These are phyloP conservation scores for Rhodotorula glutinis DNA, from an alignment of 1,284 basidiomycete species.

Conservation along the genomic window DNA sequence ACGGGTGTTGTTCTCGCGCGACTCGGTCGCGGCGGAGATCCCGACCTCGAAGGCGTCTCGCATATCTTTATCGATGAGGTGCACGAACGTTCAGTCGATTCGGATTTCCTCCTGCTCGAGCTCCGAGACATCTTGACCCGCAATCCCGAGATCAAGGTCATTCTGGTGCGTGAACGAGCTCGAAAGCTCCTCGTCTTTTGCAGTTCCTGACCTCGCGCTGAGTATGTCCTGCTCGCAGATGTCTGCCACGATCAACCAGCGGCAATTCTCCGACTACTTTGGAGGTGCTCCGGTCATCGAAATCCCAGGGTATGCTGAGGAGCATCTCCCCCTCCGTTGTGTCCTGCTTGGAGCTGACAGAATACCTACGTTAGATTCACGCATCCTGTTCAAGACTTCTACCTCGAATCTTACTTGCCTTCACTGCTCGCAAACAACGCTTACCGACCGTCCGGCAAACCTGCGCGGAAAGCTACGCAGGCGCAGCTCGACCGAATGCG, in stretches of 20 bases:
- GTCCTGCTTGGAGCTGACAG: too few species aligned
- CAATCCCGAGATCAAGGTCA: slow-evolving; percentile 73
- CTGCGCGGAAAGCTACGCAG: slow-evolving; percentile 55
- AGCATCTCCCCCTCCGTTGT: too few species aligned
- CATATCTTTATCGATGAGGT: slow-evolving; percentile 90
- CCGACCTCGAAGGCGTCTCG: slow-evolving; percentile 66
- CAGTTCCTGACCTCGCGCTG: slow-evolving; percentile 20
- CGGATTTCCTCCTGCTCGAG: slow-evolving; percentile 85
- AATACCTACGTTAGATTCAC: slow-evolving; percentile 52
- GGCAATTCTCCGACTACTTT: slow-evolving; percentile 77
- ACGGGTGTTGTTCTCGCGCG: slow-evolving; percentile 85
- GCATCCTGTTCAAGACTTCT: slow-evolving; percentile 72
- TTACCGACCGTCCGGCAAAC: slow-evolving; percentile 50
- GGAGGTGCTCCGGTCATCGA: slow-evolving; percentile 71
- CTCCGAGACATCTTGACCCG: slow-evolving; percentile 67
- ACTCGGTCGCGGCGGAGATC: slow-evolving; percentile 64
- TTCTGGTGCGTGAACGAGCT: slow-evolving; percentile 52
- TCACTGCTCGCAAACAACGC: slow-evolving; percentile 49
- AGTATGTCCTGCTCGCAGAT: slow-evolving; percentile 30
- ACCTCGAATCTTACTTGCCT: slow-evolving; percentile 74
- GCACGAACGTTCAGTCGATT: slow-evolving; percentile 54
- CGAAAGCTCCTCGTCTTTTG: too few species aligned
- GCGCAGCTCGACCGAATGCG: slow-evolving; percentile 49
- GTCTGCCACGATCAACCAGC: slow-evolving; percentile 78
- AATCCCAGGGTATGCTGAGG: slow-evolving; percentile 63